phyloP scores from a whole-genome alignment of 2,329 filamentous ascomycete genomes.

The Cladosporium colombiae region DNA sequence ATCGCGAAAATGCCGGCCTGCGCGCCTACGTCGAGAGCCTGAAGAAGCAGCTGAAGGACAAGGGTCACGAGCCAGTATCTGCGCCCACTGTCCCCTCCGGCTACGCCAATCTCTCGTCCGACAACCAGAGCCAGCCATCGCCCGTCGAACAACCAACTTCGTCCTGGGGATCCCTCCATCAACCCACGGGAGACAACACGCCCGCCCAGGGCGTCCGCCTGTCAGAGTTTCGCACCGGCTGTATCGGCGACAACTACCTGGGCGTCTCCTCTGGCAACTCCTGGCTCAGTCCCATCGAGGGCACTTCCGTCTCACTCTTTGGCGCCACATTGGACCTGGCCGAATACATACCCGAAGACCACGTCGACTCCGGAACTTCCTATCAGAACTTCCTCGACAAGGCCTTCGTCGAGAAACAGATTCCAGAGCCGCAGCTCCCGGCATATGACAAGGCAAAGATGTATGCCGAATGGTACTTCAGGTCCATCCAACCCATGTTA shows the following conservation, averaged over 20 bases:
- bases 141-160: neutral
- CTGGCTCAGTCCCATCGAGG: constrained; percentile 71
- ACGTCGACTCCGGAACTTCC: constrained; percentile 63
- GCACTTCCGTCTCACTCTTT: constrained; percentile 74
- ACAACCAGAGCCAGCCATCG: neutral
- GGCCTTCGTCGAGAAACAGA: constrained; percentile 59
- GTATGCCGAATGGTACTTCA: constrained; percentile 75
- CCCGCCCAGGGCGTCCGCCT: constrained; percentile 31
- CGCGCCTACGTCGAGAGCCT: constrained; percentile 67
- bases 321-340: constrained; percentile 79
- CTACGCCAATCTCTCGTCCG: constrained; percentile 9
- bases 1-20: constrained; percentile 70
- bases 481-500: constrained; percentile 69
- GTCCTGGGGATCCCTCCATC: neutral
- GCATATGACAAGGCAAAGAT: constrained; percentile 64
- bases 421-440: constrained; percentile 62
- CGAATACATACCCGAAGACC: constrained; percentile 67
- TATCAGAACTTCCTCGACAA: constrained; percentile 70
- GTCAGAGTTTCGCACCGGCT: constrained; percentile 49
- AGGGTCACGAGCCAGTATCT: constrained; percentile 56
- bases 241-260: constrained; percentile 63
- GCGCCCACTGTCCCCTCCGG: constrained; percentile 16
- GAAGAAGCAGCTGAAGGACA: constrained; percentile 63
- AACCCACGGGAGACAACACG: neutral
- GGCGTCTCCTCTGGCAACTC: constrained; percentile 65